A percentile compares a stretch with the other conserved stretches of the same genome.
Evolutionary conservation across 176 grass and related monocot species (phyloP).

Genomic region (Luzula sylvatica): DNA sequence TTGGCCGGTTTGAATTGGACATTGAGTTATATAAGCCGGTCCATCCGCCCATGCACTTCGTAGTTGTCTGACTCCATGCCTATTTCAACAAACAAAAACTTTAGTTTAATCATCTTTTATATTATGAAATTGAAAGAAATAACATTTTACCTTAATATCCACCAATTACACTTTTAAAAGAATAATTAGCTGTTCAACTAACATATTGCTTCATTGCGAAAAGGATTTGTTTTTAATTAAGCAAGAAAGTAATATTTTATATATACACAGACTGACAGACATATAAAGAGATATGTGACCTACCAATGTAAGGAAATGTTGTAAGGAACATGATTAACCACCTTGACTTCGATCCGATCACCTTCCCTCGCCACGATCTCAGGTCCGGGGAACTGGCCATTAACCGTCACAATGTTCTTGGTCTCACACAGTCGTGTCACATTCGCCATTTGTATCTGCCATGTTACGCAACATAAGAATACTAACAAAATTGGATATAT

Average conservation of each 20-base stretch:
- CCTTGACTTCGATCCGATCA: constrained; percentile 52
- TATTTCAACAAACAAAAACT: neutral
- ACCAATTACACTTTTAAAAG: too few species aligned
- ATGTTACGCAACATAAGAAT: neutral
- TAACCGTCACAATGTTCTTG: constrained; percentile 71
- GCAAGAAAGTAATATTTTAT: neutral
- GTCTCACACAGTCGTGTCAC: constrained; percentile 59
- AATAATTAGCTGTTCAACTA: too few species aligned
- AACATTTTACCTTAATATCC: too few species aligned
- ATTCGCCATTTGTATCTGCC: constrained; percentile 55
- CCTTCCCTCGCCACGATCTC: constrained; percentile 56
- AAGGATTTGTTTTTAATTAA: too few species aligned
- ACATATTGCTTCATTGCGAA: too few species aligned
- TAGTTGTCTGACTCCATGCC: constrained; percentile 71
- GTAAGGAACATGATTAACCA: constrained; percentile 57
- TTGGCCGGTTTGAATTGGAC: constrained; percentile 55
- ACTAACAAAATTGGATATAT: neutral
- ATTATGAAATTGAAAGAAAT: too few species aligned
- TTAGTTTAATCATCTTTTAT: too few species aligned
- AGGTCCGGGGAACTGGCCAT: constrained; percentile 63
- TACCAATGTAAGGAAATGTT: constrained; percentile 83
- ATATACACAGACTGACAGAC: too few species aligned
- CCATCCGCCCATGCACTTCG: constrained; percentile 73
- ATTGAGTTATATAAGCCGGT: constrained; percentile 80
- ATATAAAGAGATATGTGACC: neutral